Evolutionary conservation across 176 grass and related monocot genomes (phyloP).

Genomic region (Zoysia pacifica): DNA sequence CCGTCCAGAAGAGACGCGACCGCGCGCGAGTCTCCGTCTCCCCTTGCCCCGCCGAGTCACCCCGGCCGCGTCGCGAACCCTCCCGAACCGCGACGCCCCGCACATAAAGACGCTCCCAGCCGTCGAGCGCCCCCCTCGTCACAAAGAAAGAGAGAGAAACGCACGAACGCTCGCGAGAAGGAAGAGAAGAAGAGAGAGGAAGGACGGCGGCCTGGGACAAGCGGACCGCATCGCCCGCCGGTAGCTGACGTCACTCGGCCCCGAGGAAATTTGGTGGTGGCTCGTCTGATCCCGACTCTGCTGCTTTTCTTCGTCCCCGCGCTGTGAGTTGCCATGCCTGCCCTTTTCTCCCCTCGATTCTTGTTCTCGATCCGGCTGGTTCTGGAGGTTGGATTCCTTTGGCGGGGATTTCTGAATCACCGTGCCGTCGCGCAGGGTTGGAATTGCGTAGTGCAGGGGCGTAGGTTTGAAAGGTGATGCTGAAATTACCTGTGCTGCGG

Average conservation of each 20-base stretch:
- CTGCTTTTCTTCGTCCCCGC: background rate
- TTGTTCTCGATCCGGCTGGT: background rate
- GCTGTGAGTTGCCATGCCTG: slow-evolving; percentile 16
- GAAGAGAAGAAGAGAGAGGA: background rate
- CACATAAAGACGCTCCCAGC: slow-evolving; percentile 6
- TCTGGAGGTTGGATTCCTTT: background rate
- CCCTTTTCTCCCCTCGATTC: background rate
- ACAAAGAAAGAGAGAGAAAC: background rate
- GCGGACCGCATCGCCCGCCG: slow-evolving; percentile 36
- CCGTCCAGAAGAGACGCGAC: slow-evolving; percentile 6
- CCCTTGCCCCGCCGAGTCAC: background rate
- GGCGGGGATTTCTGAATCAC: background rate
- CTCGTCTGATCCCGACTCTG: slow-evolving; percentile 34
- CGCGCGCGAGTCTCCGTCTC: background rate
- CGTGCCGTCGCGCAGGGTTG: too few species aligned
- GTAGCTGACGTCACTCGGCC: slow-evolving; percentile 29
- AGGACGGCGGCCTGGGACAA: slow-evolving; percentile 14
- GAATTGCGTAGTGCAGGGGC: background rate
- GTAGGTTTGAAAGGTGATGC: background rate
- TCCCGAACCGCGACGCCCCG: slow-evolving; percentile 9
- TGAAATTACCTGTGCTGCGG: background rate
- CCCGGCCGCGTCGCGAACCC: slow-evolving; percentile 29
- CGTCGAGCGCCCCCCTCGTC: background rate
- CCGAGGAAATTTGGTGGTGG: slow-evolving; percentile 34
- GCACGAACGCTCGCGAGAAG: slow-evolving; percentile 6